A percentile compares a stretch with the other conserved stretches of the same genome.
Conservation (phyloP, 2,329 filamentous ascomycete genomes). For the Thermoascus crustaceus region DNA sequence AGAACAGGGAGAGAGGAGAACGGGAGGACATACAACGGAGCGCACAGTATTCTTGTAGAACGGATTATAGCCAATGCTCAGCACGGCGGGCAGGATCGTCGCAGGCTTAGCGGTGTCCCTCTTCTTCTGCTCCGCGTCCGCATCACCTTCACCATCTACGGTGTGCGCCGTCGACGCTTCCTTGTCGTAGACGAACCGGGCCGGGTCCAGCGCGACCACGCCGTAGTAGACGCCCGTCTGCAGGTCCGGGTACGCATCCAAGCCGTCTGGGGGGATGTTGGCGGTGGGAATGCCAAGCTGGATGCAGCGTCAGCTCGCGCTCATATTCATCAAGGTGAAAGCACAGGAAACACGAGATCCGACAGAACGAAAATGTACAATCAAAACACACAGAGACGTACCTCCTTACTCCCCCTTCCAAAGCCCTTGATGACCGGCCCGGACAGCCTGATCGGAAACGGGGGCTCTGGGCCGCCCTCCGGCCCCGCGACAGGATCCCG, state of each 20-base stretch:
- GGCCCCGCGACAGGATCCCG: constrained; percentile 67
- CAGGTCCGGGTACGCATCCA: constrained; percentile 54
- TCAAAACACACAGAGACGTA: constrained; percentile 26
- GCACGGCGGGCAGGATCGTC: constrained; percentile 71
- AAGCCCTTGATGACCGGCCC: constrained; percentile 89
- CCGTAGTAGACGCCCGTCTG: constrained; percentile 88
- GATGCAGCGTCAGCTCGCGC: not conserved
- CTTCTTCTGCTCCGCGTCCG: constrained; percentile 2
- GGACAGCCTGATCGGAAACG: constrained; percentile 75
- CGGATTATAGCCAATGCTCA: constrained; percentile 94
- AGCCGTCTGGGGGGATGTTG: constrained; percentile 63
- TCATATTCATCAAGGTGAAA: not conserved
- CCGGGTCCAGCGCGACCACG: constrained; percentile 63
- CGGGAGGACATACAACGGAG: constrained; percentile 51
- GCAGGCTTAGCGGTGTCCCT: constrained; percentile 8
- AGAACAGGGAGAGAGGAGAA: not conserved
- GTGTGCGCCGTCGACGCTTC: constrained; percentile 7
- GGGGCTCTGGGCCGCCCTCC: constrained; percentile 62
- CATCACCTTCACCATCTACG: constrained; percentile 11
- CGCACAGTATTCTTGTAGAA: constrained; percentile 90
- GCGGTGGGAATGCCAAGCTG: constrained; percentile 94
- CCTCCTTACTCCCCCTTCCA: constrained; percentile 86
- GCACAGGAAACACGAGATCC: not conserved
- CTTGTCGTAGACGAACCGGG: constrained; percentile 19
- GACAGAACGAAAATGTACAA: not conserved